These are phyloP conservation scores for Trypanosoma platydactyli DNA, from an alignment of 208 protist species.

Conservation along the genomic window DNA sequence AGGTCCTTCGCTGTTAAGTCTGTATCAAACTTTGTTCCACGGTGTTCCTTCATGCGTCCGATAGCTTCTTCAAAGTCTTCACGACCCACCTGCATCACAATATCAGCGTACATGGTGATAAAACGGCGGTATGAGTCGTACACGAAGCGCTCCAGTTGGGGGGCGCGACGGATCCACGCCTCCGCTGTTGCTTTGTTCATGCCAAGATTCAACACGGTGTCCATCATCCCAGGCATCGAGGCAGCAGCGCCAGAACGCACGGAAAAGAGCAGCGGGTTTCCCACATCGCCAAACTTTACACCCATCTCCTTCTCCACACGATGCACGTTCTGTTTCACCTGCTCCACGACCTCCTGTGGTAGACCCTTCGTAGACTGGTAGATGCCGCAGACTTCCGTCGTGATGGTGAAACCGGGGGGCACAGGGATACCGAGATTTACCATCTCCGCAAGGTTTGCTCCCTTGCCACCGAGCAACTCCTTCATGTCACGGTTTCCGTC, in stretches of 20 bases:
- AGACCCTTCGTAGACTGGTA: constrained; percentile 69
- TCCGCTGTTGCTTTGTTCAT: constrained; percentile 87
- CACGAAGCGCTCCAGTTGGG: constrained; percentile 86
- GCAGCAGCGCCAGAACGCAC: constrained; percentile 93
- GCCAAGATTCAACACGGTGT: constrained; percentile 95
- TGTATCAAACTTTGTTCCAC: constrained; percentile 75
- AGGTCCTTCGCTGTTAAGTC: constrained; percentile 85
- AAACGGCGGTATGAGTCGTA: constrained; percentile 95
- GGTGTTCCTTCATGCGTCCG: constrained; percentile 68
- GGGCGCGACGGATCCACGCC: constrained; percentile 61
- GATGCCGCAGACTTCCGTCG: constrained; percentile 82
- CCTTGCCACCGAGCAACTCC: constrained; percentile 93
- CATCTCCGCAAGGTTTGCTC: constrained; percentile 93
- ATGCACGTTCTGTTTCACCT: constrained; percentile 71
- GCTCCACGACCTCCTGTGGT: constrained; percentile 50
- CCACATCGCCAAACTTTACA: constrained; percentile 75
- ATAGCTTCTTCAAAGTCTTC: constrained; percentile 89
- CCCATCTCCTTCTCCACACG: constrained; percentile 86
- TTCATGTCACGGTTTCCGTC: constrained; percentile 89
- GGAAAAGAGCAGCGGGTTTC: constrained; percentile 92
- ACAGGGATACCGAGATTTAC: constrained; percentile 91
- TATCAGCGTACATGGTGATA: constrained; percentile 95
- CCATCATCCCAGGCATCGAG: constrained; percentile 97
- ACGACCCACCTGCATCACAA: constrained; percentile 88
- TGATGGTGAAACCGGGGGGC: constrained; percentile 94